Evolutionary conservation across 1,139 yeast genomes (phyloP), one percentile per base, ranked within the genome.

Genomic region (Kodamaea anthophila): DNA sequence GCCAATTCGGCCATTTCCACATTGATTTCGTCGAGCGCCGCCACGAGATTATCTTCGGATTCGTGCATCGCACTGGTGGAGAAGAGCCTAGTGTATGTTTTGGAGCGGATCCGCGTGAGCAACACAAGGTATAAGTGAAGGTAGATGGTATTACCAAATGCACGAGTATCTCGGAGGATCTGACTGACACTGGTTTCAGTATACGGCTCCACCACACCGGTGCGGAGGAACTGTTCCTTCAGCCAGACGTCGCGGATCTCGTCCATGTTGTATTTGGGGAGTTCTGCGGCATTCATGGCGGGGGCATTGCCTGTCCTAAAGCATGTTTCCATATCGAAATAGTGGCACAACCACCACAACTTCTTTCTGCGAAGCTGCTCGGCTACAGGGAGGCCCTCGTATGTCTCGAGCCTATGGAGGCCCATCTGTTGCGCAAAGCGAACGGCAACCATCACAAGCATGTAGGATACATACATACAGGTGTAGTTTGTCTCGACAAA

Each of bases 391-490:
- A 74, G 41, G 1, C 65, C 61, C 5, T 44, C 42, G 30, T 65
- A 65, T 2, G 70, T 52, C 39, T 79, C 85, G 10, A 53, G 55
- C 19, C 85, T 54, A 44, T 82, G 83, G 14, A 83, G 54, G 0
- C 93, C 93, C 34, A 79, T 51, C 29, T 74, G 80, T 39, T 70
- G 77, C 0, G 85, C 83, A 40, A 63, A 68, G 33, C 85, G 57
- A 2, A 74, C 64, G 1, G 79, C 79, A 6, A 71, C 63, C 0
- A 78, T 55, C 0, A 65, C 47, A 8, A 78, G 43, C 20, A 65
- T 55, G 41, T 64, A 68, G 21, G 67, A 61, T 21, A 59, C 52
- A 21, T 67, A 69, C 11, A 73, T 61, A 5, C 60, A 48, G 9
- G 68, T 49, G 44, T 66, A 51, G 28, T 63, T 57, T 3, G 58